These are phyloP conservation scores for Fraxinus pennsylvanica DNA, from an alignment of 257 asterid species.

Conservation along the genomic window DNA sequence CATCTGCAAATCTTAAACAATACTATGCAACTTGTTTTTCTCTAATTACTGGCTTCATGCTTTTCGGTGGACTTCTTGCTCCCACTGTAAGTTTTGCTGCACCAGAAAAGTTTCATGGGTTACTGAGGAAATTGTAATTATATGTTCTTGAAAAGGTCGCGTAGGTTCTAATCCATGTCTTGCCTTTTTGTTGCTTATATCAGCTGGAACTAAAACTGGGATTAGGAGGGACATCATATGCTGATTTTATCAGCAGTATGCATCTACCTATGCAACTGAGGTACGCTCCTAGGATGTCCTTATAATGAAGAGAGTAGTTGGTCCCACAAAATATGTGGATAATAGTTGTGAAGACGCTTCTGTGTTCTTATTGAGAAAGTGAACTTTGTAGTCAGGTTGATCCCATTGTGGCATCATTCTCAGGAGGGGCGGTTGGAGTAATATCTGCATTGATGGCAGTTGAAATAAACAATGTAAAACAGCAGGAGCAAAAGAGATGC, in stretches of 20 bases:
- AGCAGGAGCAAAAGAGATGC: conserved; percentile 96
- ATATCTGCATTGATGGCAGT: conserved; percentile 96
- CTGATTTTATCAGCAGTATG: conserved; percentile 76
- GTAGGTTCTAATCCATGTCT: conserved; percentile 19
- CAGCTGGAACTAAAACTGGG: conserved; percentile 95
- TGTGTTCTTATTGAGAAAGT: conserved; percentile 1
- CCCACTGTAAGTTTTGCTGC: conserved; percentile 67
- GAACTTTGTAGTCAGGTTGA: conserved; percentile 71
- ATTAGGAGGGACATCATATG: conserved; percentile 89
- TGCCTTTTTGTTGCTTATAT: conserved; percentile 23
- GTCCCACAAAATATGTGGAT: background rate
- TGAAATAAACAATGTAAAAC: conserved; percentile 96
- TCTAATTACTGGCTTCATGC: conserved; percentile 83
- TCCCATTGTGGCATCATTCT: conserved; percentile 96
- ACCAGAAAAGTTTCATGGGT: background rate
- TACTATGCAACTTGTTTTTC: conserved; percentile 87
- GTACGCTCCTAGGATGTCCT: conserved; percentile 36
- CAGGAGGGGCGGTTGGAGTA: conserved; percentile 98
- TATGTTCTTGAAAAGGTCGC: background rate
- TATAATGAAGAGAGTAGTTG: background rate
- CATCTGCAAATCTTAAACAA: conserved; percentile 67
- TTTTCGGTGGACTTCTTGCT: conserved; percentile 93
- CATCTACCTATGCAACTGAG: conserved; percentile 96
- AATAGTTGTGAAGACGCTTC: background rate
- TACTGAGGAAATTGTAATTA: background rate